Percentiles rank a stretch among this genome's conserved stretches.
Conservation (phyloP, 2,329 filamentous ascomycete species). For the Exutisphaerella laricina region DNA sequence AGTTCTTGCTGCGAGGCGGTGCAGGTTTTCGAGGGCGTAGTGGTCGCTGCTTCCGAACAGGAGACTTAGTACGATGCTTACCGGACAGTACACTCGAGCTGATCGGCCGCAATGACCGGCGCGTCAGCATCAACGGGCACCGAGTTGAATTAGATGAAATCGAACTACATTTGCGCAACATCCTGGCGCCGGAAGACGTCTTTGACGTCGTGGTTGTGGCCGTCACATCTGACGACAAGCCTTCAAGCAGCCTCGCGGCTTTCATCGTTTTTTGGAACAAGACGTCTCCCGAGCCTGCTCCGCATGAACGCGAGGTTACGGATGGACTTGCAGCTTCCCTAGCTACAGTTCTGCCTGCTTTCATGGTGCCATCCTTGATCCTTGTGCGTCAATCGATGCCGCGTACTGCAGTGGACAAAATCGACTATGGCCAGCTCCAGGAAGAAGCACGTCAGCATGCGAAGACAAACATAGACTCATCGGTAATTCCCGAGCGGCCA, state of each 20-base stretch:
- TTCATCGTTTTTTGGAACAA: neutral
- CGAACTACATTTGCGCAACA: conserved; percentile 47
- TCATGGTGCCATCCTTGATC: conserved; percentile 71
- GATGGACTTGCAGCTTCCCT: conserved; percentile 35
- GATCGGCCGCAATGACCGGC: conserved; percentile 58
- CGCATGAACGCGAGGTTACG: neutral
- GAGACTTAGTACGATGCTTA: conserved; percentile 54
- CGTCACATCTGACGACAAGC: neutral
- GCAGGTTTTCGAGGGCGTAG: conserved; percentile 25
- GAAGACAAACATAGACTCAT: neutral
- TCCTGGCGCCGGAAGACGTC: neutral
- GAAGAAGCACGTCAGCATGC: neutral
- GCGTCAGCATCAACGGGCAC: conserved; percentile 73
- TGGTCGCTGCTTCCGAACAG: conserved; percentile 52
- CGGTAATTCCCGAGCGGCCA: neutral
- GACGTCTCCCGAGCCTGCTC: neutral
- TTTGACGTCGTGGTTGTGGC: neutral
- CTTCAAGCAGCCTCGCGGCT: neutral
- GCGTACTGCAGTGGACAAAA: conserved; percentile 64
- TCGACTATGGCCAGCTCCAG: conserved; percentile 53
- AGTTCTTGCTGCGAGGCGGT: conserved; percentile 20
- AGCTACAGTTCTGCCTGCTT: conserved; percentile 52
- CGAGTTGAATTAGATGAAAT: conserved; percentile 72
- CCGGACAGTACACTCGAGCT: conserved; percentile 50
- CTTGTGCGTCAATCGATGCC: conserved; percentile 63